A percentile compares a stretch with the other conserved stretches of the same genome.
Conservation (phyloP, 73 alveolate genomes). For the Blepharisma japonicum region DNA sequence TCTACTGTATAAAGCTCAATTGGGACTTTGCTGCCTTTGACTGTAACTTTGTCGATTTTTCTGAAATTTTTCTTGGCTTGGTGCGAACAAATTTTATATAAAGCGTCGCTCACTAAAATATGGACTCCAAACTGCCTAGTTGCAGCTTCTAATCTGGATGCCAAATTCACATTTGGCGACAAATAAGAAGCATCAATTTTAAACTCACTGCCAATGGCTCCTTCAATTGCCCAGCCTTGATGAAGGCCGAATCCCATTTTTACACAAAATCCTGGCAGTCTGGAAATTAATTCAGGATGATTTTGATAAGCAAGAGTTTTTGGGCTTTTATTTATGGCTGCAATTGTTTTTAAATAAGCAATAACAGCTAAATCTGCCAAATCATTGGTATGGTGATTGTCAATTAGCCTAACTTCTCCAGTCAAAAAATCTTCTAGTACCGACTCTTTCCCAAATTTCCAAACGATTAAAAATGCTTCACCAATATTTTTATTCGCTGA, state of each 20-base stretch:
- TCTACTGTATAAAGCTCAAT: constrained; percentile 63
- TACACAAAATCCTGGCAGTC: constrained; percentile 64
- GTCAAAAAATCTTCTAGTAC: constrained; percentile 23
- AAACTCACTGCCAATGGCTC: constrained; percentile 80
- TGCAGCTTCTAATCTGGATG: constrained; percentile 80
- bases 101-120: constrained; percentile 55
- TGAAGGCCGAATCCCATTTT: constrained; percentile 92
- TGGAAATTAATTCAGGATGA: constrained; percentile 48
- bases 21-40: constrained; percentile 68
- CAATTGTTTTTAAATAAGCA: constrained; percentile 76
- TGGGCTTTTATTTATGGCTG: constrained; percentile 70
- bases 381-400: constrained; percentile 58
- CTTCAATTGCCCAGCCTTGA: constrained; percentile 96
- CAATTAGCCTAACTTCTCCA: neutral
- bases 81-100: constrained; percentile 45
- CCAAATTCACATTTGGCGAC: constrained; percentile 79
- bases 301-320: constrained; percentile 64
- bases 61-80: constrained; percentile 38
- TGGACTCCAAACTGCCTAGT: constrained; percentile 72
- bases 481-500: constrained; percentile 93
- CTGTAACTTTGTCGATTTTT: constrained; percentile 67
- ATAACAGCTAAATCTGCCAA: constrained; percentile 90
- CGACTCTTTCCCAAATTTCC: constrained; percentile 75
- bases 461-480: constrained; percentile 88
- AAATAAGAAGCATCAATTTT: constrained; percentile 79